Evolutionary conservation across 192 early-diverging fungal genomes (phyloP), one percentile per base, ranked within the genome.

Genomic region (Entomortierella beljakovae): DNA sequence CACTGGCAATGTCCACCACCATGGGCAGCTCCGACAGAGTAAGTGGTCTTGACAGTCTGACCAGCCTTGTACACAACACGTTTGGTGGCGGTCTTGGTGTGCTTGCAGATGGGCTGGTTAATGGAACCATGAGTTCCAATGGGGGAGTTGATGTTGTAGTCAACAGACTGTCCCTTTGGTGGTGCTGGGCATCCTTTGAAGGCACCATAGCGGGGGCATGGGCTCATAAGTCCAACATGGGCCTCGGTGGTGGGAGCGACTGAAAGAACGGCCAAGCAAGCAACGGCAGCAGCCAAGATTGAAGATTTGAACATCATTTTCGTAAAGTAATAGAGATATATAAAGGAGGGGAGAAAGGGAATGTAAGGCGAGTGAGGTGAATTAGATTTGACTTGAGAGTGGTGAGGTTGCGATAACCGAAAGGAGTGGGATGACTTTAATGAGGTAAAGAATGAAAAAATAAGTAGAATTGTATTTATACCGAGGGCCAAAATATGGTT

Each of bases 1-100:
- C 90, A 89, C 75, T 92, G 89, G 69, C 92, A 93, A 80, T 93
- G 91, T 70, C 92, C 92, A 43, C 90, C 91, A 22, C 85, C 86
- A 56, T 90, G 89, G 35, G 74, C 29, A 54, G 88, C 89, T 2
- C 85, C 77, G 9, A 85, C 80, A 51, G 85, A 83, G 70, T 88
- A 87, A 34, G 73, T 53, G 61, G 88, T 83, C 40, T 71, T 83
- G 72, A 90, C 80, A 46, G 83, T 83, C 33, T 87, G 82, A 16
- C 87, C 89, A 18, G 87, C 87, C 22, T 81, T 59, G 72, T 81
- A 60, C 9, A 70, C 82, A 13, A 49, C 31, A 20, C 80, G 73
- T 13, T 64, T 81, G 1, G 80, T 71, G 67, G 61, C 82, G 16
- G 86, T 74, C 29, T 58, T 72, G 18, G 71, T 73, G 51, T 61